Percentiles rank a stretch among this genome's conserved stretches.
These are phyloP conservation scores for Inga oerstediana DNA, from an alignment of 306 rosid species.

Conservation along the genomic window DNA sequence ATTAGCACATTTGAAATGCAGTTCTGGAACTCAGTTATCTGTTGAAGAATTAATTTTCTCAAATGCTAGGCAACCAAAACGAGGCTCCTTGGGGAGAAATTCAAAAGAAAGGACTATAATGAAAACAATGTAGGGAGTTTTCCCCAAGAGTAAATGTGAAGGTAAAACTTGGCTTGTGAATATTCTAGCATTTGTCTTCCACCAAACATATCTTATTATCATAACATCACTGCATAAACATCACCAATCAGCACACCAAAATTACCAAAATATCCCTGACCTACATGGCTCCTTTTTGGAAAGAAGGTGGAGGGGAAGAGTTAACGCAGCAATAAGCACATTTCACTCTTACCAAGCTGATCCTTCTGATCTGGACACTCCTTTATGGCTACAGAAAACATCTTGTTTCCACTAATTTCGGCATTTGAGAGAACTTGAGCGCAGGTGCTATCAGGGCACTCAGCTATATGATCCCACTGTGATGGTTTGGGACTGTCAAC, in stretches of 20 bases:
- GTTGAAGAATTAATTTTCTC: constrained; percentile 1
- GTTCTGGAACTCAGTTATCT: constrained; percentile 3
- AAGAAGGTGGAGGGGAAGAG: not conserved
- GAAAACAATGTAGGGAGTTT: constrained; percentile 13
- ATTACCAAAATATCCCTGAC: constrained; percentile 10
- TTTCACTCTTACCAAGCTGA: constrained; percentile 53
- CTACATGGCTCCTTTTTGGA: not conserved
- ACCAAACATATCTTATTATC: constrained; percentile 22
- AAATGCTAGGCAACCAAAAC: not conserved
- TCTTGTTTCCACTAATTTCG: constrained; percentile 48
- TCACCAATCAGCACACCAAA: constrained; percentile 7
- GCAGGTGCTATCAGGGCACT: constrained; percentile 81
- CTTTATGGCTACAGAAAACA: constrained; percentile 45
- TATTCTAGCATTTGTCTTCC: not conserved
- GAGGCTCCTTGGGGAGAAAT: constrained; percentile 7
- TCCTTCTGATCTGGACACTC: constrained; percentile 53
- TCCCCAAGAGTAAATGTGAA: constrained; percentile 3
- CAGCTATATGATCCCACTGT: constrained; percentile 55
- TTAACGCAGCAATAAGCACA: not conserved
- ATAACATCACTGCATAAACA: constrained; percentile 1
- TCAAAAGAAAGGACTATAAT: constrained; percentile 22
- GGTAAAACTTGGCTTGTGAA: constrained; percentile 18
- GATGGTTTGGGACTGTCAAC: constrained; percentile 78
- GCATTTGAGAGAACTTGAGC: constrained; percentile 79
- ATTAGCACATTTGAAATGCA: constrained; percentile 23